Percentiles rank a stretch among this genome's conserved stretches.
These are phyloP conservation scores for Colletotrichum filicis DNA, from an alignment of 2,329 filamentous ascomycete species.

Conservation along the genomic window DNA sequence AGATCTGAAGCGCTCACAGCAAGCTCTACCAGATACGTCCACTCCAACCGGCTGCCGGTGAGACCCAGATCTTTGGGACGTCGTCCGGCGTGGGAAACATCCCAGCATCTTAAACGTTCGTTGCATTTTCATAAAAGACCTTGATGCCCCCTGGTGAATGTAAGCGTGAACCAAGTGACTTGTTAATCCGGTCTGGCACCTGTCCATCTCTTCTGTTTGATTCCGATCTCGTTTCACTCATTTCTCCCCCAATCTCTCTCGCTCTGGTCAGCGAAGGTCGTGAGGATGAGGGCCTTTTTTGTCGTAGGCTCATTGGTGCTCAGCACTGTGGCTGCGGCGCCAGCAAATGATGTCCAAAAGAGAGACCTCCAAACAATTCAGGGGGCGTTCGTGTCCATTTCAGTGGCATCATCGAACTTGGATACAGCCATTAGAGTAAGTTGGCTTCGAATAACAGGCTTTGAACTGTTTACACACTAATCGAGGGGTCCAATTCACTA, in stretches of 20 bases:
- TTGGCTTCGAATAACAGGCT: not conserved
- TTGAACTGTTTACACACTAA: not conserved
- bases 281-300: constrained; percentile 5
- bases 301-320: constrained; percentile 1
- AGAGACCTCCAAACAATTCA: constrained; percentile 6
- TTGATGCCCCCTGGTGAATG: not conserved
- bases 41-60: not conserved
- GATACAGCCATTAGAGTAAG: constrained; percentile 10
- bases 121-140: not conserved
- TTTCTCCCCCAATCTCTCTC: not conserved
- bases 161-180: not conserved
- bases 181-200: not conserved
- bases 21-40: constrained; percentile 8
- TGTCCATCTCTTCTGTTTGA: not conserved
- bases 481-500: not conserved
- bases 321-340: not conserved
- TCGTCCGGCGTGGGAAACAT: not conserved
- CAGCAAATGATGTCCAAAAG: not conserved
- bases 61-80: not conserved
- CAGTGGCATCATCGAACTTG: constrained; percentile 11
- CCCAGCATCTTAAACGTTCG: not conserved
- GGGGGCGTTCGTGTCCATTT: not conserved
- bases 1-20: not conserved
- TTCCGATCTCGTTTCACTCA: not conserved
- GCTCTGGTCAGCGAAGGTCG: not conserved